Conservation (phyloP, 805 yeast species). For the Phaffomyces opuntiae region DNA sequence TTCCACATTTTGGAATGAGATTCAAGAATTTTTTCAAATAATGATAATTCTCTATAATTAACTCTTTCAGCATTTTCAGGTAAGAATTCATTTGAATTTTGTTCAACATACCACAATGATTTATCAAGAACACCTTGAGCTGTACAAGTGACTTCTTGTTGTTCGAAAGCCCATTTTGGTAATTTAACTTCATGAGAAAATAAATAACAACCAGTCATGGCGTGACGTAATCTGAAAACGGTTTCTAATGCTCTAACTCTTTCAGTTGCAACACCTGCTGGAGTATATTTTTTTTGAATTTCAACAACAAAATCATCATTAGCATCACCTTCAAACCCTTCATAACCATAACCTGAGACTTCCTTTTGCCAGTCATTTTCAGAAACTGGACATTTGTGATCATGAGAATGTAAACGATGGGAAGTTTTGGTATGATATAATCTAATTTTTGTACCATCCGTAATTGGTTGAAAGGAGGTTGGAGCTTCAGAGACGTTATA, state of each 20-base stretch:
- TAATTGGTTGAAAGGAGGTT: constrained; percentile 51
- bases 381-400: constrained; percentile 71
- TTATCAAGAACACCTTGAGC: constrained; percentile 55
- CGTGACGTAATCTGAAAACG: constrained; percentile 68
- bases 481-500: constrained; percentile 54
- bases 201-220: constrained; percentile 70
- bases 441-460: constrained; percentile 66
- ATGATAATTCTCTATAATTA: constrained; percentile 46
- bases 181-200: constrained; percentile 70
- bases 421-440: constrained; percentile 50
- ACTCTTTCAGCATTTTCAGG: constrained; percentile 38
- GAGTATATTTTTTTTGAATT: constrained; percentile 49
- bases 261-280: constrained; percentile 43
- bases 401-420: constrained; percentile 76
- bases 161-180: constrained; percentile 81
- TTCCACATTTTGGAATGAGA: constrained; percentile 72
- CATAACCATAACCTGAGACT: constrained; percentile 68
- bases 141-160: constrained; percentile 81
- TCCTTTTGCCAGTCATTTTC: constrained; percentile 81
- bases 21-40: constrained; percentile 57
- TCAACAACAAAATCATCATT: constrained; percentile 79
- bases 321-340: constrained; percentile 74
- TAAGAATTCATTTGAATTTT: constrained; percentile 47
- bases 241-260: constrained; percentile 61
- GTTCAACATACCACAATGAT: constrained; percentile 69